Percentiles rank a stretch among this genome's conserved stretches.
Conservation (phyloP, 106 monocot genomes). For the Acorus gramineus region DNA sequence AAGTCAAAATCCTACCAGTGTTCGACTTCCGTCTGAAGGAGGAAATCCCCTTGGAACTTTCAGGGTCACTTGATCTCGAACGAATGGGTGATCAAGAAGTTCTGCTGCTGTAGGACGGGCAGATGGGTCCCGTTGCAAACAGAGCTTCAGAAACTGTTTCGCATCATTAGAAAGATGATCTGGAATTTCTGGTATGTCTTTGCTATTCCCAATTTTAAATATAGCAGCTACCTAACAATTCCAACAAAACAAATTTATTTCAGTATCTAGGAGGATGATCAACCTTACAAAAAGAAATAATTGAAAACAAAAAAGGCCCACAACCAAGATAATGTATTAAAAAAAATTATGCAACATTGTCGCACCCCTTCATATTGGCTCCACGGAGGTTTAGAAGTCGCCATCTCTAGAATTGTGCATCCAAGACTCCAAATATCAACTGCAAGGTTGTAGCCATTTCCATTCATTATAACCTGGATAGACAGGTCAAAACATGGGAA, state of each 20-base stretch:
- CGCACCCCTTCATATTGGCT: constrained; percentile 72
- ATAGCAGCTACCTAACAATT: constrained; percentile 76
- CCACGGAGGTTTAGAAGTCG: constrained; percentile 93
- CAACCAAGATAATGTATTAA: too few species aligned
- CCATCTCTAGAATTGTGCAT: constrained; percentile 95
- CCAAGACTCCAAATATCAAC: constrained; percentile 99
- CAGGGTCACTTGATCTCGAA: constrained; percentile 35
- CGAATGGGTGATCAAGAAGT: constrained; percentile 85
- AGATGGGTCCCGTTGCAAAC: constrained; percentile 81
- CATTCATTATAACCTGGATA: constrained; percentile 80
- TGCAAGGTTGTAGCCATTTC: constrained; percentile 67
- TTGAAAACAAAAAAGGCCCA: too few species aligned
- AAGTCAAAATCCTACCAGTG: constrained; percentile 17
- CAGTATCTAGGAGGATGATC: neutral
- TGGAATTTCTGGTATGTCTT: constrained; percentile 91
- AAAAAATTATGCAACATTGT: neutral
- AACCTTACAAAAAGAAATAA: too few species aligned
- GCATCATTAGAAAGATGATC: constrained; percentile 70
- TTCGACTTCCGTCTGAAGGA: constrained; percentile 15
- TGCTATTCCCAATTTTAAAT: constrained; percentile 98
- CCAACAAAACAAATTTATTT: neutral
- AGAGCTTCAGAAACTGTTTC: constrained; percentile 60
- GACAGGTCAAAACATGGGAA: neutral
- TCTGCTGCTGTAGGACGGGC: constrained; percentile 60
- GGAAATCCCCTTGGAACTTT: constrained; percentile 34